Conservation (phyloP, 768 basidiomycete genomes). For the Lactarius trivialis region DNA sequence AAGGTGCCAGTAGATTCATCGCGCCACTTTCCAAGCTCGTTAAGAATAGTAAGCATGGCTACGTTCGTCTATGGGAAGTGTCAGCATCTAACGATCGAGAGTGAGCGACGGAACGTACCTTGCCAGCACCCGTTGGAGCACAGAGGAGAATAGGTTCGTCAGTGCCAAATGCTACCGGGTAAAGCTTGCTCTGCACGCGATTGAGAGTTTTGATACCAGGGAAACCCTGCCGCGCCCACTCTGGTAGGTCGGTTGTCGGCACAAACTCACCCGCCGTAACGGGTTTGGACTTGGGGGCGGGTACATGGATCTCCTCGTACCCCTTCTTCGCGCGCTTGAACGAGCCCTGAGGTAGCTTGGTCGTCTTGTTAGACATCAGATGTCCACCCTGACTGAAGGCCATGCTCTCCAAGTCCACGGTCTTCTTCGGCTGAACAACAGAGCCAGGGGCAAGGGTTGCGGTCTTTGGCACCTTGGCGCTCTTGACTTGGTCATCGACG, state of each 20-base stretch:
- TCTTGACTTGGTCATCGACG: constrained; percentile 53
- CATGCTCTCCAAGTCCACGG: constrained; percentile 87
- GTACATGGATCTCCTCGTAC: constrained; percentile 96
- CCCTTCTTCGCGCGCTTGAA: constrained; percentile 96
- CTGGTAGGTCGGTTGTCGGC: constrained; percentile 63
- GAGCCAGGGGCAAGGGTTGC: constrained; percentile 86
- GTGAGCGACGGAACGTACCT: constrained; percentile 47
- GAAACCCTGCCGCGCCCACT: constrained; percentile 87
- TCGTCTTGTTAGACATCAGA: constrained; percentile 98
- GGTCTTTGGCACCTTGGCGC: constrained; percentile 58
- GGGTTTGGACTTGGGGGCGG: constrained; percentile 77
- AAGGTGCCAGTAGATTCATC: constrained; percentile 73
- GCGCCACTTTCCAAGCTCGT: constrained; percentile 84
- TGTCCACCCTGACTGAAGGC: constrained; percentile 96
- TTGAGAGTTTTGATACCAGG: constrained; percentile 72
- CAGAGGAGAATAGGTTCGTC: constrained; percentile 94
- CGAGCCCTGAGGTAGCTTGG: constrained; percentile 93
- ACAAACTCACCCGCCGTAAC: constrained; percentile 61
- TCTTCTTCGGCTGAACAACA: constrained; percentile 75
- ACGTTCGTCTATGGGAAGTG: constrained; percentile 75
- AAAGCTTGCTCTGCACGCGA: constrained; percentile 89
- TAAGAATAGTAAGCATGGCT: constrained; percentile 90
- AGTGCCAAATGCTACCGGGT: constrained; percentile 86
- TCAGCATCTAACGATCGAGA: constrained; percentile 21
- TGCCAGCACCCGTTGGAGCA: constrained; percentile 97